Percentiles rank a stretch among this genome's conserved stretches.
Evolutionary conservation across 2,329 filamentous ascomycete species (phyloP).

Genomic region (Tolypocladium paradoxum): DNA sequence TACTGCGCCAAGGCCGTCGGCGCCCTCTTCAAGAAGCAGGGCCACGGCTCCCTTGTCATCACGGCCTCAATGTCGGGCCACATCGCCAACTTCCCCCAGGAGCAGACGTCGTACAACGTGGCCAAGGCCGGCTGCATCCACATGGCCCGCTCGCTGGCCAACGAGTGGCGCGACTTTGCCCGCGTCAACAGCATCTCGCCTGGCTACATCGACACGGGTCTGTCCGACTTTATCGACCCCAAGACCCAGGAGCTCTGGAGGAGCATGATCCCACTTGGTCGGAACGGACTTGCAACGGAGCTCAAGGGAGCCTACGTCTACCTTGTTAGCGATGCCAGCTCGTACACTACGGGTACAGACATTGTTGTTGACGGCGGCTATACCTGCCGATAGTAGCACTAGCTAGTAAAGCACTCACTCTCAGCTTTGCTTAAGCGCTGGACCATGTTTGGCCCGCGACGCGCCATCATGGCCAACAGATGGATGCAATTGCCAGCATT

Average conservation of each 20-base stretch:
- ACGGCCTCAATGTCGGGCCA: conserved; percentile 62
- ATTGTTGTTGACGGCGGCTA: conserved; percentile 66
- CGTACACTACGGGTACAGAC: conserved; percentile 63
- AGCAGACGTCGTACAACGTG: conserved; percentile 58
- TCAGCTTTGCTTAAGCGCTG: no score
- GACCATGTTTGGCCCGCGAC: no score
- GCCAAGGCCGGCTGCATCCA: conserved; percentile 47
- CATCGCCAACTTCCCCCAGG: conserved; percentile 59
- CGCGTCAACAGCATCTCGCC: conserved; percentile 56
- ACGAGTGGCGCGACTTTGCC: conserved; percentile 60
- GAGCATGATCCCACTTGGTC: conserved; percentile 63
- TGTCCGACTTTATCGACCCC: conserved; percentile 52
- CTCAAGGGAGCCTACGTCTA: conserved; percentile 72
- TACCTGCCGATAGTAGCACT: conserved; percentile 26
- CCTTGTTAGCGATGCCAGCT: conserved; percentile 62
- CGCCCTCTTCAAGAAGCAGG: conserved; percentile 51
- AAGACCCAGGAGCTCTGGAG: conserved; percentile 64
- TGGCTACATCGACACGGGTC: conserved; percentile 58
- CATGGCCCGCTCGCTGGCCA: conserved; percentile 37
- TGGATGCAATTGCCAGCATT: no score
- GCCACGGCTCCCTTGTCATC: conserved; percentile 55
- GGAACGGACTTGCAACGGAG: conserved; percentile 58
- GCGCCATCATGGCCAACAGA: no score
- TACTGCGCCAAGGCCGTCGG: conserved; percentile 56
- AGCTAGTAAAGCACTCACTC: conserved; percentile 5